phyloP scores from a whole-genome alignment of 148 eudicot genomes.

The Fagopyrum esculentum region DNA sequence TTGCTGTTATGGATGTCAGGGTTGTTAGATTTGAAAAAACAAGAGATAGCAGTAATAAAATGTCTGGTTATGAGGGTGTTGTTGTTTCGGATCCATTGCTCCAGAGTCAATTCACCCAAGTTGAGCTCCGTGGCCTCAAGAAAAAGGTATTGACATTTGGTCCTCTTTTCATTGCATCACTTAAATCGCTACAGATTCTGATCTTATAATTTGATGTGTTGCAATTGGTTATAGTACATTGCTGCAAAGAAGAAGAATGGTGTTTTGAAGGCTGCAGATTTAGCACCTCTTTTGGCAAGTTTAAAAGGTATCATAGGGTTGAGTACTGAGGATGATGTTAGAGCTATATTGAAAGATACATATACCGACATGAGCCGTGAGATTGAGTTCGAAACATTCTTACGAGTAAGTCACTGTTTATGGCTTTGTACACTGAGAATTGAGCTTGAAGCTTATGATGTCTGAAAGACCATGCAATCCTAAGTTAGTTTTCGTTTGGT shows the following conservation, averaged over 20 bases:
- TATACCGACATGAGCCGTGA: slow-evolving; percentile 49
- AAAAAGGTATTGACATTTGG: slow-evolving; percentile 34
- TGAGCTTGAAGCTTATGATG: not conserved
- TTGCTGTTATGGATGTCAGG: not conserved
- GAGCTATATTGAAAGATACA: slow-evolving; percentile 43
- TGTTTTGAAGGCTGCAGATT: slow-evolving; percentile 40
- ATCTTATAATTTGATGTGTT: slow-evolving; percentile 16
- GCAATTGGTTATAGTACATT: slow-evolving; percentile 40
- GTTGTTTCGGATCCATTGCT: slow-evolving; percentile 75
- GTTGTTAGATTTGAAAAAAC: not conserved
- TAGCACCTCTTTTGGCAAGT: slow-evolving; percentile 56
- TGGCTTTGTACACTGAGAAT: not conserved
- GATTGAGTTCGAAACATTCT: slow-evolving; percentile 78
- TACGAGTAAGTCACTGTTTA: slow-evolving; percentile 50
- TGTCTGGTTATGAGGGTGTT: slow-evolving; percentile 69
- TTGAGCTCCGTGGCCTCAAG: slow-evolving; percentile 71
- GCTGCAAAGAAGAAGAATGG: slow-evolving; percentile 42
- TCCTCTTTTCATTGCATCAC: not conserved
- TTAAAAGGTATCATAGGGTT: slow-evolving; percentile 48
- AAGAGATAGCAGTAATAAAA: slow-evolving; percentile 12
- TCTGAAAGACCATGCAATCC: not conserved
- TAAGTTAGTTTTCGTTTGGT: not conserved
- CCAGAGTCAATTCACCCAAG: slow-evolving; percentile 89
- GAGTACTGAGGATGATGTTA: slow-evolving; percentile 47
- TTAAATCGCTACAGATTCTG: not conserved